These are phyloP conservation scores for Actinomucor elegans DNA, from an alignment of 371 early-diverging fungal genomes.

Conservation along the genomic window DNA sequence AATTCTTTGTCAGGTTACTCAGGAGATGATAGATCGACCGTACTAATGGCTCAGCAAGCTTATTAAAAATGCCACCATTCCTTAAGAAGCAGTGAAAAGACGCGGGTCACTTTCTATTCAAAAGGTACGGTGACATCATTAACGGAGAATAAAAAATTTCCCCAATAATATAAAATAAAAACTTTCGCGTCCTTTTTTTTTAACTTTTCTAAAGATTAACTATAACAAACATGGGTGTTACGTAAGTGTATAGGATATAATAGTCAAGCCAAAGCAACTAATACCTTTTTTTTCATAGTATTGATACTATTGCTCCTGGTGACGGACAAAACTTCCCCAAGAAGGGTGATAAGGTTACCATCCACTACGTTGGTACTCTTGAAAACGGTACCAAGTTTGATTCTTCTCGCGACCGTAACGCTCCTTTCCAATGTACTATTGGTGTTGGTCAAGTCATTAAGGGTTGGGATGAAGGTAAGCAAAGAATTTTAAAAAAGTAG, in stretches of 20 bases:
- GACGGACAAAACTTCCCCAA: conserved; percentile 87
- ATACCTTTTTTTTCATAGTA: conserved; percentile 12
- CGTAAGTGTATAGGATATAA: conserved; percentile 23
- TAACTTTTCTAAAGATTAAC: conserved; percentile 6
- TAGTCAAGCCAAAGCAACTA: not conserved
- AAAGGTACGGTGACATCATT: no score
- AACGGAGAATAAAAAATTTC: not conserved
- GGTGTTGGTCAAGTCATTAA: conserved; percentile 94
- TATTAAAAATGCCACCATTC: no score
- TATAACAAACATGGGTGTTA: conserved; percentile 39
- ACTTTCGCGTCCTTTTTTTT: conserved; percentile 4
- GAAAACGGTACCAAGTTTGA: conserved; percentile 82
- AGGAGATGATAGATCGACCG: no score
- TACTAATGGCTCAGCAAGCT: no score
- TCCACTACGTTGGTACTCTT: conserved; percentile 77
- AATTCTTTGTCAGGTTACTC: no score
- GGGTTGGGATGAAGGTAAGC: conserved; percentile 71
- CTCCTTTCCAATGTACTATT: conserved; percentile 78
- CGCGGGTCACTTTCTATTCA: no score
- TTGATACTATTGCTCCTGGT: conserved; percentile 60
- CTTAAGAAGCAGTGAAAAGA: no score
- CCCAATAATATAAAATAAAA: not conserved
- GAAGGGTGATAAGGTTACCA: conserved; percentile 66
- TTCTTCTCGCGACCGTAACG: conserved; percentile 77
- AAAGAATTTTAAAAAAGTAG: not conserved